phyloP scores from a whole-genome alignment of 169 alveolate genomes.

The Plasmodium ovale region DNA sequence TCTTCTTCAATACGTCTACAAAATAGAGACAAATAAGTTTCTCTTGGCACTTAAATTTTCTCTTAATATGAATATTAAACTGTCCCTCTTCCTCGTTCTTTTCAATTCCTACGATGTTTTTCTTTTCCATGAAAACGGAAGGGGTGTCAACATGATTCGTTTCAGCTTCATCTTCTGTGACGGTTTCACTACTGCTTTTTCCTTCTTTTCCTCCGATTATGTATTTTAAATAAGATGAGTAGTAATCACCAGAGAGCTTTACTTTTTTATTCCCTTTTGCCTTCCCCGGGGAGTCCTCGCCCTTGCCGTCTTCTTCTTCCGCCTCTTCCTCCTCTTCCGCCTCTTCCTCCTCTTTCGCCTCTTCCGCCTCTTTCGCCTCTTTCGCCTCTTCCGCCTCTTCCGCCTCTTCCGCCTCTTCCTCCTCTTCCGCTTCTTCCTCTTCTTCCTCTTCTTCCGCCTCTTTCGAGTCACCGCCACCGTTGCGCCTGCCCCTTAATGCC shows the following conservation, averaged over 20 bases:
- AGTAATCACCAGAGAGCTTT: conserved; percentile 4
- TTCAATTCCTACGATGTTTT: too few relatives aligned
- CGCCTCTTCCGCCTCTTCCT: neutral
- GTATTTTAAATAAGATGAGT: neutral
- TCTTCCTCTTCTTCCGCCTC: neutral
- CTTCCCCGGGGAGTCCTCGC: neutral
- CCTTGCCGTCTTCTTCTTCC: neutral
- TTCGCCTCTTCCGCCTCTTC: neutral
- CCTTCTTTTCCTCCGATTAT: neutral
- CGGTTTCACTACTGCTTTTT: neutral
- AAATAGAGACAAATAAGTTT: conserved; percentile 38
- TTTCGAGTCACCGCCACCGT: too few relatives aligned
- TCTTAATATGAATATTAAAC: conserved; percentile 28
- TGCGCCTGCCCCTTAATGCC: neutral
- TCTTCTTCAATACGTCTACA: conserved; percentile 10
- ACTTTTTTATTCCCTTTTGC: neutral
- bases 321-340: neutral
- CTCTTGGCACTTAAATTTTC: conserved; percentile 41
- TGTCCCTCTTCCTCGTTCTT: neutral
- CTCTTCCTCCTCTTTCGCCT: neutral
- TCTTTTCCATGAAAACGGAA: neutral
- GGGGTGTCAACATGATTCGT: neutral
- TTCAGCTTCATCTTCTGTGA: neutral
- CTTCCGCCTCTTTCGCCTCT: neutral
- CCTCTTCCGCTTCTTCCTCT: neutral